Evolutionary conservation across 192 early-diverging fungal species (phyloP), one percentile per base, ranked within the genome.

Genomic region (Podochytrium sp.): DNA sequence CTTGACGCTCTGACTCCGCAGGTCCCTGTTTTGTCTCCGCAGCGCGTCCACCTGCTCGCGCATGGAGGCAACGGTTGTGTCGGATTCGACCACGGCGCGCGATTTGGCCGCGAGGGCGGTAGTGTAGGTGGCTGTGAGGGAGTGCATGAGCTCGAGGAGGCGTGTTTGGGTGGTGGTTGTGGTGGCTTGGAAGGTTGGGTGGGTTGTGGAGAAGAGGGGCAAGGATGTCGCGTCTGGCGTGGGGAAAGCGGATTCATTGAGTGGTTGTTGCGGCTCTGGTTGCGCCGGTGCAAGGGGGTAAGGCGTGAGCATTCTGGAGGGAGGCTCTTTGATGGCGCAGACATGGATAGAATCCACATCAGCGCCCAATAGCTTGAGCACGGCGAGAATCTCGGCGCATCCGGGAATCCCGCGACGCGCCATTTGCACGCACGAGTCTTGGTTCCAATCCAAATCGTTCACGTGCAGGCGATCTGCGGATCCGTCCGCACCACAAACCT

Each of bases 1-100:
- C 14, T 40, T 57, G 23, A 71, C 56, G 43, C 60, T 71, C 30
- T 71, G 69, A 1, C 35, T 23, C 7, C 69, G 52, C 38, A 71
- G 30, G 39, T 59, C 69, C 40, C 60, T 71, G 69, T 71, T 71
- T 43, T 71, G 33, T 27, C 60, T 71, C 34, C 69, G 69, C 37
- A 71, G n/a, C 20, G 16, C 23, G 12, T 14, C 29, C 23, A 71
- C 38, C 40, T 71, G 18, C 39, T 25, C 18, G 25, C 42, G 33
- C 2, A 47, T 53, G 10, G 39, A 12, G 12, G 7, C 53, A 16
- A 71, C n/a, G n/a, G 58, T 14, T 20, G 30, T 32, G 14, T 71
- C n/a, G 0, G 25, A 6, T 35, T 57, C 52, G 14, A 12, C 12
- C 4, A 71, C n/a, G 5, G 41, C 41, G 4, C 10, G 4, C 12